Percentiles rank a stretch among this genome's conserved stretches.
Evolutionary conservation across 345 rosid species (phyloP).

Genomic region (Salix caprea): DNA sequence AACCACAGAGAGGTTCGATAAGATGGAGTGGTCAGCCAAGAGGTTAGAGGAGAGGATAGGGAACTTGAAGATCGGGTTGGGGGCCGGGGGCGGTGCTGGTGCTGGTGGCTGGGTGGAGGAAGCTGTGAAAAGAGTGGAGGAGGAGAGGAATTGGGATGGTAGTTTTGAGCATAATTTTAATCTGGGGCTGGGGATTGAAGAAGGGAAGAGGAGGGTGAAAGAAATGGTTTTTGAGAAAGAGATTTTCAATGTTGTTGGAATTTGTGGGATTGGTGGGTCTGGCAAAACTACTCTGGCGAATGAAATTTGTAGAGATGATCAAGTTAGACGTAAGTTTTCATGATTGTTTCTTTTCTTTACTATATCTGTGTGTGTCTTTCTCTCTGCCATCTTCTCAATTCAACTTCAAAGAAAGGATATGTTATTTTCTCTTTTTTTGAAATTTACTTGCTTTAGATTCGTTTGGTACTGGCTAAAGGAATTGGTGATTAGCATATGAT

Average conservation of each 20-base stretch:
- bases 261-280: slow-evolving; percentile 79
- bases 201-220: slow-evolving; percentile 67
- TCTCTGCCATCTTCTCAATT: not conserved
- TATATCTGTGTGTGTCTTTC: not conserved
- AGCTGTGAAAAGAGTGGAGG: slow-evolving; percentile 47
- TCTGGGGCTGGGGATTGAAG: slow-evolving; percentile 43
- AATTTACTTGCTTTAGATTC: not conserved
- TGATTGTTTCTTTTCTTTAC: not conserved
- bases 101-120: slow-evolving; percentile 45
- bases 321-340: slow-evolving; percentile 51
- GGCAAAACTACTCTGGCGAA: slow-evolving; percentile 86
- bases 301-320: slow-evolving; percentile 56
- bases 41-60: slow-evolving; percentile 49
- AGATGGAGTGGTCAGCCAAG: slow-evolving; percentile 35
- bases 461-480: not conserved
- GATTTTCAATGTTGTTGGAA: slow-evolving; percentile 43
- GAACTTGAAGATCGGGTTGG: slow-evolving; percentile 52
- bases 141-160: slow-evolving; percentile 33
- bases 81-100: slow-evolving; percentile 20
- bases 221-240: slow-evolving; percentile 58
- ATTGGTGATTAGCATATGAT: not conserved
- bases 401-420: not conserved
- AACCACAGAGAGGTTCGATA: slow-evolving; percentile 46
- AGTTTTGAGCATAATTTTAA: slow-evolving; percentile 27
- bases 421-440: too few species aligned